Conservation (phyloP, 2,329 filamentous ascomycete genomes). For the Neopestalotiopsis clavispora region DNA sequence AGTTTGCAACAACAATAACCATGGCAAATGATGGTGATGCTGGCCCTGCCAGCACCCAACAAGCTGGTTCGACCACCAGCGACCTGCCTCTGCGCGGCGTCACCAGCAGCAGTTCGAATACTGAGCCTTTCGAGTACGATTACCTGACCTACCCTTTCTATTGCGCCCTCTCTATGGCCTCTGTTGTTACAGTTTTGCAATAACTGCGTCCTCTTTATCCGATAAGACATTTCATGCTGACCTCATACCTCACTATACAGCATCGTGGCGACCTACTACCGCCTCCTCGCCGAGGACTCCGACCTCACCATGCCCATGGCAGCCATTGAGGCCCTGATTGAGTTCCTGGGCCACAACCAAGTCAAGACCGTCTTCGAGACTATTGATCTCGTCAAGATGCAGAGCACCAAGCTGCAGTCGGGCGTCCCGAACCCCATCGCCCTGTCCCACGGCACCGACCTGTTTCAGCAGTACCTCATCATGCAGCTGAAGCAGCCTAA, state of each 20-base stretch:
- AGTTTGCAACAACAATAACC: neutral
- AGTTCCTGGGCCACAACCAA: conserved; percentile 78
- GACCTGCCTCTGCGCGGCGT: conserved; percentile 18
- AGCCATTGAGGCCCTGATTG: conserved; percentile 89
- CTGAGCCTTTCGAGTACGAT: conserved; percentile 20
- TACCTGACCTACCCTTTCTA: neutral
- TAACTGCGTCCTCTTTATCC: neutral
- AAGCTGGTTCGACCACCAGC: conserved; percentile 8
- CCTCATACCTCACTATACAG: conserved; percentile 34
- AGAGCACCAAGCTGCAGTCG: conserved; percentile 78
- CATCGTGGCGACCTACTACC: conserved; percentile 61
- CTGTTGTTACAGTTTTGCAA: neutral
- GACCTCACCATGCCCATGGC: conserved; percentile 96
- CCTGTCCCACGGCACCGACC: conserved; percentile 89
- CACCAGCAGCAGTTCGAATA: conserved; percentile 18
- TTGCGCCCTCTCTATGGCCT: neutral
- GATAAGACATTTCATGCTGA: neutral
- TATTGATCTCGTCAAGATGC: conserved; percentile 79
- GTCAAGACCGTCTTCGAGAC: conserved; percentile 93
- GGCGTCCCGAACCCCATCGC: conserved; percentile 88
- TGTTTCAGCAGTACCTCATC: conserved; percentile 94
- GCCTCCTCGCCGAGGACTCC: conserved; percentile 67
- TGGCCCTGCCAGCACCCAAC: neutral
- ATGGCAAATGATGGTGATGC: conserved; percentile 16
- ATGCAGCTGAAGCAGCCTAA: conserved; percentile 67